A percentile compares a stretch with the other conserved stretches of the same genome.
Evolutionary conservation across 306 rosid species (phyloP).

Genomic region (Gastrolobium villosum): DNA sequence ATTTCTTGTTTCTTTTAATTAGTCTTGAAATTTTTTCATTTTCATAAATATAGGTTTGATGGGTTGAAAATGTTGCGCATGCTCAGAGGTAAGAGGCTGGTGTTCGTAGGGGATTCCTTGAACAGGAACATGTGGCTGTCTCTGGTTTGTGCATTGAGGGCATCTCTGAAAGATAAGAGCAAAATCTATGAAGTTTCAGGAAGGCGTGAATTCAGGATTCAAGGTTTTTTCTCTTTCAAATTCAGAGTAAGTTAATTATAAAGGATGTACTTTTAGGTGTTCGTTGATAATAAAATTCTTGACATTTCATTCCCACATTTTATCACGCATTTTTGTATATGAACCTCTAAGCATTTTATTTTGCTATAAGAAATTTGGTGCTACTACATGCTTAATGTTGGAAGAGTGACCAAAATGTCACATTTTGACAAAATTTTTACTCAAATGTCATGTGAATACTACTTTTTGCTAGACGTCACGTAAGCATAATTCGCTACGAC

Average conservation of each 20-base stretch:
- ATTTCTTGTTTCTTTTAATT: too few species aligned
- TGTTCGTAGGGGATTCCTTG: conserved; percentile 60
- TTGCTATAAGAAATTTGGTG: not conserved
- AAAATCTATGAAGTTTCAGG: conserved; percentile 37
- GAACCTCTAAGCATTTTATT: not conserved
- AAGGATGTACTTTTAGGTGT: not conserved
- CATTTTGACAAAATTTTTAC: too few species aligned
- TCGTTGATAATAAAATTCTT: not conserved
- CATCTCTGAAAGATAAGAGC: conserved; percentile 48
- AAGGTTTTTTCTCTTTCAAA: conserved; percentile 53
- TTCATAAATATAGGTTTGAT: conserved; percentile 40
- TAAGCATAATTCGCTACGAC: too few species aligned
- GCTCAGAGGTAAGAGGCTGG: conserved; percentile 53
- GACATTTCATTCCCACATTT: not conserved
- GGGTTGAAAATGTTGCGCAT: conserved; percentile 51
- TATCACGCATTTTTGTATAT: not conserved
- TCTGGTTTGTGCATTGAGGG: conserved; percentile 50
- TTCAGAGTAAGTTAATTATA: conserved; percentile 43
- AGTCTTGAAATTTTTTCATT: not conserved
- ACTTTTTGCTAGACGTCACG: too few species aligned
- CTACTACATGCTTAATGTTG: not conserved
- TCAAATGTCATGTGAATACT: too few species aligned
- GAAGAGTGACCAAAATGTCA: too few species aligned
- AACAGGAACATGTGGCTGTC: conserved; percentile 59
- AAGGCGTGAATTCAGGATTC: conserved; percentile 44